These are phyloP conservation scores for Eleusine indica DNA, from an alignment of 176 grass and related monocot species.

Conservation along the genomic window DNA sequence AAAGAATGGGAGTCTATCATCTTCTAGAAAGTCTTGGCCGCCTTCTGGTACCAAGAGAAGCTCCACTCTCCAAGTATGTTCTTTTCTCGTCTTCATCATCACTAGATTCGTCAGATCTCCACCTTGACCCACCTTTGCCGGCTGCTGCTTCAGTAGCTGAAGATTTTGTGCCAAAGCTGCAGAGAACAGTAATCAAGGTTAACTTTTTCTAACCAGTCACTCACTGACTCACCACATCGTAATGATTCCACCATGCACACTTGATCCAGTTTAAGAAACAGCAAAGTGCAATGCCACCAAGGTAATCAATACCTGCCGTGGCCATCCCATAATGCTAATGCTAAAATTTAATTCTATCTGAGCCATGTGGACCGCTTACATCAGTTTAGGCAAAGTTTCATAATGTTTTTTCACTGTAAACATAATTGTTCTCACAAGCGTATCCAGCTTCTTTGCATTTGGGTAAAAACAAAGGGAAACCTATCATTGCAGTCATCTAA, in stretches of 20 bases:
- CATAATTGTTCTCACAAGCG: neutral
- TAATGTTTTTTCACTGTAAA: neutral
- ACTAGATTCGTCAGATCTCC: constrained; percentile 82
- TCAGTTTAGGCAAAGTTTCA: neutral
- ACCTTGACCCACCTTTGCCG: constrained; percentile 57
- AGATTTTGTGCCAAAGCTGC: constrained; percentile 41
- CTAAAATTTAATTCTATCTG: neutral
- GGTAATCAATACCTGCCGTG: neutral
- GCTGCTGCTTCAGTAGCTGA: constrained; percentile 24
- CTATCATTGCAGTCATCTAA: neutral
- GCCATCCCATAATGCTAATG: neutral
- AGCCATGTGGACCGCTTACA: neutral
- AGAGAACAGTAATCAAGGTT: constrained; percentile 7
- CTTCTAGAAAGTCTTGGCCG: constrained; percentile 50
- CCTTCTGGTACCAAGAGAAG: constrained; percentile 45
- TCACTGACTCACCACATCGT: neutral
- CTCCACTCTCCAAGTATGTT: constrained; percentile 28
- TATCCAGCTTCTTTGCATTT: neutral
- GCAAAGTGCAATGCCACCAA: neutral
- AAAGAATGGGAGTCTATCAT: constrained; percentile 19
- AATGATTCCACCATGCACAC: neutral
- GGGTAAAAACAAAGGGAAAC: neutral
- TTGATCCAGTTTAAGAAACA: neutral
- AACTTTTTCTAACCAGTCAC: neutral
- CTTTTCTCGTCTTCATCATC: constrained; percentile 59